Conservation (phyloP, 2,329 filamentous ascomycete genomes). For the Botrytis paeoniae region DNA sequence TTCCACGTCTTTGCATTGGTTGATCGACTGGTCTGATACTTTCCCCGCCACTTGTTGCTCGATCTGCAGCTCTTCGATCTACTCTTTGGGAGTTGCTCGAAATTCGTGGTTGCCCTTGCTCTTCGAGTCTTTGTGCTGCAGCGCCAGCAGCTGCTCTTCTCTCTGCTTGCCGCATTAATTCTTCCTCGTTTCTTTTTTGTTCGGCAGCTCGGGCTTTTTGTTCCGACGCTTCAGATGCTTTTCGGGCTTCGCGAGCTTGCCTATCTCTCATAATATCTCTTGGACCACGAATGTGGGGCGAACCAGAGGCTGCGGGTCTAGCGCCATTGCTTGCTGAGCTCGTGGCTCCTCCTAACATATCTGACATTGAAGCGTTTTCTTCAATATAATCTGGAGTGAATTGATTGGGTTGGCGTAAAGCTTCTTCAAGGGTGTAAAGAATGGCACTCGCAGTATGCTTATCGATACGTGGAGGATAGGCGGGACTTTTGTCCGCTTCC, state of each 20-base stretch:
- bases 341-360: slow-evolving; percentile 63
- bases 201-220: slow-evolving; percentile 50
- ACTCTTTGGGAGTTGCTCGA: slow-evolving; percentile 37
- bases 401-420: slow-evolving; percentile 73
- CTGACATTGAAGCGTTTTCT: slow-evolving; percentile 90
- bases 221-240: slow-evolving; percentile 50
- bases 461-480: slow-evolving; percentile 64
- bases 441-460: slow-evolving; percentile 85
- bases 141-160: slow-evolving; percentile 57
- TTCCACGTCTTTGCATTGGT: slow-evolving; percentile 33
- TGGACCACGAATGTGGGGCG: slow-evolving; percentile 69
- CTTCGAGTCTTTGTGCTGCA: slow-evolving; percentile 41
- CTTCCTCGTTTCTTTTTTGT: slow-evolving; percentile 53
- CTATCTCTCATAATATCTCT: slow-evolving; percentile 90
- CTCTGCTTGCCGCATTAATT: slow-evolving; percentile 53
- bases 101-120: slow-evolving; percentile 31
- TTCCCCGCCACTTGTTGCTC: slow-evolving; percentile 24
- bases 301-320: slow-evolving; percentile 49
- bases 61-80: slow-evolving; percentile 32
- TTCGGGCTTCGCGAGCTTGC: slow-evolving; percentile 70
- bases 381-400: slow-evolving; percentile 84
- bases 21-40: slow-evolving; percentile 22
- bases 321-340: slow-evolving; percentile 51
- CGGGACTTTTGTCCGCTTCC: slow-evolving; percentile 26
- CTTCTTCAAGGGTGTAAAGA: slow-evolving; percentile 88